phyloP scores from a whole-genome alignment of 345 rosid species.

The Bruguiera gymnorhiza region DNA sequence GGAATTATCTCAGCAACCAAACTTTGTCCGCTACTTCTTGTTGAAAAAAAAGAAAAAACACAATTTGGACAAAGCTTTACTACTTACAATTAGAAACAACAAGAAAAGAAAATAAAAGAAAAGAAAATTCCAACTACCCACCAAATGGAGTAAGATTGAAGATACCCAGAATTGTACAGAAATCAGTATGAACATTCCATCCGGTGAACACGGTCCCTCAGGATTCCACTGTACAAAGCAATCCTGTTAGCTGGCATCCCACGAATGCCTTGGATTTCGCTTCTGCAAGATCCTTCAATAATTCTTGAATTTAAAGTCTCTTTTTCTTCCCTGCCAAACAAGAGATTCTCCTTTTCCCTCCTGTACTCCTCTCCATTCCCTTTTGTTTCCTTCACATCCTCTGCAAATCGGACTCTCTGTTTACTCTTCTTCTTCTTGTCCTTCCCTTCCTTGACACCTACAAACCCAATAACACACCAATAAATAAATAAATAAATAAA shows the following conservation, averaged over 20 bases:
- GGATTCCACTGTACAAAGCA: constrained; percentile 67
- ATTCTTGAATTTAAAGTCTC: constrained; percentile 14
- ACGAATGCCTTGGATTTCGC: constrained; percentile 25
- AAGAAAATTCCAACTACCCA: background rate
- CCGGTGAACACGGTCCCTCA: constrained; percentile 51
- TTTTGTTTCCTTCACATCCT: constrained; percentile 60
- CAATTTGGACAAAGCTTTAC: constrained; percentile 5
- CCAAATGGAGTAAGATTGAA: no score
- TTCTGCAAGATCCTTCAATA: constrained; percentile 36
- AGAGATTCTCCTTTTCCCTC: constrained; percentile 18
- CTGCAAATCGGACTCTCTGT: constrained; percentile 67
- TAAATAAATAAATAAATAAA: background rate
- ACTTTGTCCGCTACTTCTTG: background rate
- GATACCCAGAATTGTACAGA: background rate
- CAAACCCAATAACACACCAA: background rate
- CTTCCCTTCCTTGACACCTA: constrained; percentile 34
- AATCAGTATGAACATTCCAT: constrained; percentile 44
- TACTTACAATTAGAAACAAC: background rate
- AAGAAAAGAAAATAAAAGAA: background rate
- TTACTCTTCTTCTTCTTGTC: constrained; percentile 45
- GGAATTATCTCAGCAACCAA: background rate
- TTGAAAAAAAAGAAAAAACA: background rate
- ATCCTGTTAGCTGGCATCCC: constrained; percentile 46
- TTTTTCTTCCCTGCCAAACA: constrained; percentile 4
- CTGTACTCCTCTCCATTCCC: constrained; percentile 61